Base-by-base conservation (phyloP, 768 basidiomycete species). In the Termitomyces sp. region DNA sequence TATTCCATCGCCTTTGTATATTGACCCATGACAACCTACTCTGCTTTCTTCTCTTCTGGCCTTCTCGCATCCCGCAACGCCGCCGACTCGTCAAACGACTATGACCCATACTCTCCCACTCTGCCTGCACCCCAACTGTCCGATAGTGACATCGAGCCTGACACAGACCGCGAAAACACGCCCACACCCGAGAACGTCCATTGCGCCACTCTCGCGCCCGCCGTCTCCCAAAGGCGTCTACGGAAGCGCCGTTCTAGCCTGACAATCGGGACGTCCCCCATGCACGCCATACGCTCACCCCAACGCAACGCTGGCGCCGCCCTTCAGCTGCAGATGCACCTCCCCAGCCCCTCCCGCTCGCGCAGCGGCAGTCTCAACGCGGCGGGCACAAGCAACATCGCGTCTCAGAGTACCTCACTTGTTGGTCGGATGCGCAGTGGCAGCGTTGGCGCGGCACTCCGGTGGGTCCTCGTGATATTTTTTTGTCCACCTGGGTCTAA, bases 21-120 rank as follows among this genome's bases (percentile, higher is more conserved):
- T 54, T 59, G 36, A 58, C 56, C 6, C 6, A 70, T 68, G 66
- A 74, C 81, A 64, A 69, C 77, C 39, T 89, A 89, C 66, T 89
- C 87, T 33, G 73, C 82, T 8, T 84, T 89, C 65, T 89, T 89
- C 71, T 85, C 86, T 34, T 87, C 86, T 42, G 87, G 87, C 22
- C 78, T 89, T 37, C 81, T 87, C 39, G 86, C 86, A 15, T 75
- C 81, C 5, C 74, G 74, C 63, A 16, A 63, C 27, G 34, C 52
- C 57, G 41, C 59, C 16, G 24, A 47, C 24, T 34, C 54, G 5
- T 7, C 46, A 9, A 46, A 36, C 16, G 48, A 49, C 53, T 64
- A 62, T 57, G 61, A 66, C 50, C 24, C 54, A 16, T 54, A 67
- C 12, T 67, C 66, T 47, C 68, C 67, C 4, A 59, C 58, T 3